Conservation (phyloP, 2,329 filamentous ascomycete genomes). For the Capronia coronata region DNA sequence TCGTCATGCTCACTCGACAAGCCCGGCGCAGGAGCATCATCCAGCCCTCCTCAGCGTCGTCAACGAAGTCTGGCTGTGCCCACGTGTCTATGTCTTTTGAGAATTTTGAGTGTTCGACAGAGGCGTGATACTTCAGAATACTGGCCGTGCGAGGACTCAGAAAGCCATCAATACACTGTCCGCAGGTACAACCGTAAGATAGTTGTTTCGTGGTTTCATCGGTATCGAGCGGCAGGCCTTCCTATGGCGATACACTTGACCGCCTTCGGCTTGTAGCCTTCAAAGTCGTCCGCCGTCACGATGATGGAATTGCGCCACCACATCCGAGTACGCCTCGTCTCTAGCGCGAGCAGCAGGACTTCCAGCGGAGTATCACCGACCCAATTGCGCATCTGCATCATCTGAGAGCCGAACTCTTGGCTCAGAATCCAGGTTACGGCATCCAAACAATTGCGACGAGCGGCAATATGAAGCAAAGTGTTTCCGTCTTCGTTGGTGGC, state of each 20-base stretch:
- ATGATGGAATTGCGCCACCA: constrained; percentile 6
- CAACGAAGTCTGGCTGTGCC: constrained; percentile 20
- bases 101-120: constrained; percentile 28
- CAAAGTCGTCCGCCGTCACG: constrained; percentile 33
- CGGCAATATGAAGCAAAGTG: constrained; percentile 31
- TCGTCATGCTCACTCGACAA: no score
- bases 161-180: constrained; percentile 35
- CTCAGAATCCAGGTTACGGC: constrained; percentile 31
- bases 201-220: no score
- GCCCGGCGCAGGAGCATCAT: no score
- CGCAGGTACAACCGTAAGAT: constrained; percentile 38
- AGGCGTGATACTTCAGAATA: constrained; percentile 30
- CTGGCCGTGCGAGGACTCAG: constrained; percentile 36
- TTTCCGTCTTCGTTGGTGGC: constrained; percentile 22
- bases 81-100: constrained; percentile 23
- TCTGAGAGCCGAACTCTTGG: constrained; percentile 18
- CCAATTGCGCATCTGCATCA: constrained; percentile 29
- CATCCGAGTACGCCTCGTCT: constrained; percentile 29
- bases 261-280: constrained; percentile 30
- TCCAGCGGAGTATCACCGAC: constrained; percentile 35
- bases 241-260: constrained; percentile 29
- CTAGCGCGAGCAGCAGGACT: constrained; percentile 30
- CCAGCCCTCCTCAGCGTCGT: no score
- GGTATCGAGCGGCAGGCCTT: no score
- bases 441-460: constrained; percentile 26